Base-by-base conservation (phyloP, 129 eudicot genomes). In the Artemisia argyi region DNA sequence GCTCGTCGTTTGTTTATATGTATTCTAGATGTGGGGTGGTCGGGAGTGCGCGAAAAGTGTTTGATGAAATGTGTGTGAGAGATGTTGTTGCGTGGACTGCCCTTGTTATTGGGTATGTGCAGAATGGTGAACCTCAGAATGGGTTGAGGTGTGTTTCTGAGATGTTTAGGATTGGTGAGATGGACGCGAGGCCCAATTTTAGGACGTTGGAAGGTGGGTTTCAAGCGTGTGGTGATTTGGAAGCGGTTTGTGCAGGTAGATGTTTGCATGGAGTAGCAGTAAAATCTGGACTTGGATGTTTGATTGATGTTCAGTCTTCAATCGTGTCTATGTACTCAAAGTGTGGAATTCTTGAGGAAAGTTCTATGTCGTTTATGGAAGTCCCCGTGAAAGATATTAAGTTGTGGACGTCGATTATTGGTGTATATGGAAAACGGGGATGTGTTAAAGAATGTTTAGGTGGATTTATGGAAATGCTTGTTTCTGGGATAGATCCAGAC, bases 51-150 rank as follows among this genome's bases (percentile, higher is more conserved):
- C 72, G 69, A 22, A 42, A 59, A 24, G 84, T 89, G 88, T 89
- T 89, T 58, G 96, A 92, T 78, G 96, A 86, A 85, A 92, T 87
- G 83, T 16, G 16, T 62, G 48, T 65, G 48, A 83, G 78, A 78
- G 98, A 89, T 80, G 89, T 85, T 66, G 88, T 92, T 72, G 85
- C 87, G 47, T 92, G 98, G 98, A 92, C 98, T 18, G 91, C 91
- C 1, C 87, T 92, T 78, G 84, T 92, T n/a, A 80, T 89, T 47
- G 96, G 98, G 71, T 87, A 87, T 76, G 86, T 92, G 76, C 86
- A 82, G 78, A 87, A 92, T 72, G 88, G 81, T 20, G 85, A 92
- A 75, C 75, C 88, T 75, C 87, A 80, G 60, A 85, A 87, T 17
- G 95, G 88, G 35, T 76, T 92, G 79, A 47, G 64, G 65, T 78